Evolutionary conservation across 164 flowering plant species (phyloP), one percentile per base, ranked within the genome.

Genomic region (Liriodendron chinense): DNA sequence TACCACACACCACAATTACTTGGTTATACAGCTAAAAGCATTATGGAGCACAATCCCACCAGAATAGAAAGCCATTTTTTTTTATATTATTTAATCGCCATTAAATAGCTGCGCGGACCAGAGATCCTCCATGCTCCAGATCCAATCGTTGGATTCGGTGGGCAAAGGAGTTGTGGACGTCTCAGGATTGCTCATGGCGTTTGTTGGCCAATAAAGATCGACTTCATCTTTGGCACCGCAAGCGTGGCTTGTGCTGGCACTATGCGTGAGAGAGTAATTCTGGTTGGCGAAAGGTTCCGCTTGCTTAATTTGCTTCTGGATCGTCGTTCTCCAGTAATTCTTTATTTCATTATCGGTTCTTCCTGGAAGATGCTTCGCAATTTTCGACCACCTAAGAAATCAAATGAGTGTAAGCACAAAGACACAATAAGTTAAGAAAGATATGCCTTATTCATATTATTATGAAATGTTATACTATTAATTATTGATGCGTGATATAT

Each of bases 271-370:
- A 8, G 47, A 20, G 22, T 23, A n/a, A 43, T 12, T 50, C 59
- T 65, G 70, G 12, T 22, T 74, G 62, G 59, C 24, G 50, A 24
- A 74, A 7, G 63, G 59, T 14, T 74, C 76, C 1, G 20, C 65
- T 25, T 74, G 76, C 47, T 74, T 74, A 9, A 74, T 65, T 69
- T 74, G 62, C 24, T 74, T 74, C 47, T 74, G 76, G 28, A 74
- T 74, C 47, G 64, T 65, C 9, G 76, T 74, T 66, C 76, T 90
- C 96, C 98, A 94, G 4, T 86, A 84, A 75, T 94, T 94, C 76
- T 94, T 94, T 1, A 94, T 92, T 82, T 92, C 98, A 64, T 91
- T 92, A 59, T 94, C 97, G 0, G 98, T 92, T 78, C 98, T 87
- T 71, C 97, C 98, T 0, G 95, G 98, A 65, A 94, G 84, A 10